phyloP scores from a whole-genome alignment of 2,329 filamentous ascomycete genomes.

The Erysiphe pulchra region DNA sequence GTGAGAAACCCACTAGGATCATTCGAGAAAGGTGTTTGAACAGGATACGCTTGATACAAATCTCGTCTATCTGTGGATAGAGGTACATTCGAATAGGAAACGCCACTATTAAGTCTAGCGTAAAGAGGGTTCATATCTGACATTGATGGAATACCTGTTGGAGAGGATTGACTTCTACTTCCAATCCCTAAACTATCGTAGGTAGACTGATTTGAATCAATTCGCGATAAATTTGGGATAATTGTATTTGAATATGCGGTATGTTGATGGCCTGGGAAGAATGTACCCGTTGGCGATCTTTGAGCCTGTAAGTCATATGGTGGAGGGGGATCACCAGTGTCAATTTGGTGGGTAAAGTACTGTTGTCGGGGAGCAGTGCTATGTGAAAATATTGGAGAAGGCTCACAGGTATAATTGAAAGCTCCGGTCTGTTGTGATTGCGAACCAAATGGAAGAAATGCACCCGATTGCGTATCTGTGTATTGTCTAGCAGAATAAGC shows the following conservation, averaged over 20 bases:
- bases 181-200: slow-evolving; percentile 1
- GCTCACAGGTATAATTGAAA: slow-evolving; percentile 3
- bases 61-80: background rate
- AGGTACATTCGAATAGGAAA: background rate
- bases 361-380: slow-evolving; percentile 2
- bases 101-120: background rate
- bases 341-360: slow-evolving; percentile 4
- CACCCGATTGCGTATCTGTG: slow-evolving; percentile 2
- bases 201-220: background rate
- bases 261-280: slow-evolving; percentile 3
- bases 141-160: background rate
- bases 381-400: slow-evolving; percentile 2
- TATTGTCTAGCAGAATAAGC: slow-evolving; percentile 4
- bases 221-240: background rate
- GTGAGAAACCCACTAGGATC: background rate
- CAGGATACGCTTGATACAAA: background rate
- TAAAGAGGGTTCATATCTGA: background rate
- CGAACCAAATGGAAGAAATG: slow-evolving; percentile 2
- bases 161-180: background rate
- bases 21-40: background rate
- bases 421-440: slow-evolving; percentile 2
- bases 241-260: background rate
- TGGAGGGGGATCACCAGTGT: slow-evolving; percentile 3
- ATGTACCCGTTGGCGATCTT: slow-evolving; percentile 4
- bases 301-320: slow-evolving; percentile 4